Conservation (phyloP, 2,329 filamentous ascomycete genomes). For the Xylariaceae sp. region DNA sequence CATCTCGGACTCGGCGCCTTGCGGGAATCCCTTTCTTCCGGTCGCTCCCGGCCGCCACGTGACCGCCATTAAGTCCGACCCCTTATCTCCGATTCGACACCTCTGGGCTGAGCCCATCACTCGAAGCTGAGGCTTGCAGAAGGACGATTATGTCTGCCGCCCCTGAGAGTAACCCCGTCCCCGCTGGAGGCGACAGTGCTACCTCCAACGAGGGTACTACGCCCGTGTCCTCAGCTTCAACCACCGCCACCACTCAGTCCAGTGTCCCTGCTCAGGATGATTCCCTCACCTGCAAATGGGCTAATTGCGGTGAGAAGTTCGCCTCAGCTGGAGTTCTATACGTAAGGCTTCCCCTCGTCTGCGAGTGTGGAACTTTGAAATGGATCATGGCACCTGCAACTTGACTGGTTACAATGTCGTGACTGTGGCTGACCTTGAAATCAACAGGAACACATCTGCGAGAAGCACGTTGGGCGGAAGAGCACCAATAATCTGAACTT, state of each 20-base stretch:
- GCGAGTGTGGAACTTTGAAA: no score
- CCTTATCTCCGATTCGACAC: neutral
- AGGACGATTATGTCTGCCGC: slow-evolving; percentile 28
- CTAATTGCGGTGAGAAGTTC: slow-evolving; percentile 56
- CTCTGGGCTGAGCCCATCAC: neutral
- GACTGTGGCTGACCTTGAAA: slow-evolving; percentile 6
- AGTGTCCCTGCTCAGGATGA: slow-evolving; percentile 45
- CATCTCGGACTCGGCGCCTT: neutral
- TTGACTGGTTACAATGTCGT: neutral
- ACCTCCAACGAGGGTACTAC: slow-evolving; percentile 50
- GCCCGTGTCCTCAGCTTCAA: slow-evolving; percentile 48
- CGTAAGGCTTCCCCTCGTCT: slow-evolving; percentile 40
- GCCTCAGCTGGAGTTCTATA: slow-evolving; percentile 55
- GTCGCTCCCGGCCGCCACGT: slow-evolving; percentile 8
- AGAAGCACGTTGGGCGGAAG: slow-evolving; percentile 96
- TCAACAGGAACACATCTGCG: slow-evolving; percentile 87
- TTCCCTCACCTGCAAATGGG: slow-evolving; percentile 56
- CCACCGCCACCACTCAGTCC: slow-evolving; percentile 44
- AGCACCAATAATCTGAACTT: slow-evolving; percentile 98
- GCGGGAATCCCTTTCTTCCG: slow-evolving; percentile 9
- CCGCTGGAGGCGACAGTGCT: slow-evolving; percentile 35
- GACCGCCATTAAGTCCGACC: slow-evolving; percentile 3
- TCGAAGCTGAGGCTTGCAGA: neutral
- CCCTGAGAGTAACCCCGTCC: slow-evolving; percentile 27
- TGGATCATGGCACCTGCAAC: neutral